These are phyloP conservation scores for Rhizophora mangle DNA, from an alignment of 345 rosid species.

Conservation along the genomic window DNA sequence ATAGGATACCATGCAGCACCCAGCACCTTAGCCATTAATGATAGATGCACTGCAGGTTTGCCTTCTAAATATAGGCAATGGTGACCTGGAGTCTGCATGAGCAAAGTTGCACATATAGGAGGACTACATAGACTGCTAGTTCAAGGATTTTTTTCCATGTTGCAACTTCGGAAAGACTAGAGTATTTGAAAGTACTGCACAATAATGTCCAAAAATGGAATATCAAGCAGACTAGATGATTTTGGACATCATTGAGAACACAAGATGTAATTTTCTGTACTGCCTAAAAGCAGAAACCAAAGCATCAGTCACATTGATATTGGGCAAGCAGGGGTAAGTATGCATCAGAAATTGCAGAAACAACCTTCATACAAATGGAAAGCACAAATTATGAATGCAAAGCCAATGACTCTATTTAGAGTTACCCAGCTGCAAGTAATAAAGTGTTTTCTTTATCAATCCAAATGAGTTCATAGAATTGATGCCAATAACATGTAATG, in stretches of 20 bases:
- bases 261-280: conserved; percentile 78
- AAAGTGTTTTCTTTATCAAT: conserved; percentile 42
- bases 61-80: conserved; percentile 39
- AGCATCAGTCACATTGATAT: neutral
- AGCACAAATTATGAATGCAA: neutral
- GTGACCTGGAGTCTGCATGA: conserved; percentile 55
- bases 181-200: conserved; percentile 46
- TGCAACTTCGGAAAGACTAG: conserved; percentile 4
- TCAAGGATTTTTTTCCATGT: conserved; percentile 6
- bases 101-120: conserved; percentile 5
- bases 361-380: too few species aligned
- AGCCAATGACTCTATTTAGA: conserved; percentile 16
- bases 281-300: conserved; percentile 52
- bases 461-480: conserved; percentile 73
- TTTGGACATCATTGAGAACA: conserved; percentile 54
- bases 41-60: conserved; percentile 47
- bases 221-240: conserved; percentile 69
- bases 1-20: conserved; percentile 8
- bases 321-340: neutral
- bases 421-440: conserved; percentile 79
- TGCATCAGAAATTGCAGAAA: neutral
- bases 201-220: conserved; percentile 80
- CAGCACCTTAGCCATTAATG: conserved; percentile 78
- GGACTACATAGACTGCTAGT: conserved; percentile 1
- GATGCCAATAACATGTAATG: conserved; percentile 74